phyloP scores from a whole-genome alignment of 2,329 filamentous ascomycete species.

The Grosmannia clavigera region DNA sequence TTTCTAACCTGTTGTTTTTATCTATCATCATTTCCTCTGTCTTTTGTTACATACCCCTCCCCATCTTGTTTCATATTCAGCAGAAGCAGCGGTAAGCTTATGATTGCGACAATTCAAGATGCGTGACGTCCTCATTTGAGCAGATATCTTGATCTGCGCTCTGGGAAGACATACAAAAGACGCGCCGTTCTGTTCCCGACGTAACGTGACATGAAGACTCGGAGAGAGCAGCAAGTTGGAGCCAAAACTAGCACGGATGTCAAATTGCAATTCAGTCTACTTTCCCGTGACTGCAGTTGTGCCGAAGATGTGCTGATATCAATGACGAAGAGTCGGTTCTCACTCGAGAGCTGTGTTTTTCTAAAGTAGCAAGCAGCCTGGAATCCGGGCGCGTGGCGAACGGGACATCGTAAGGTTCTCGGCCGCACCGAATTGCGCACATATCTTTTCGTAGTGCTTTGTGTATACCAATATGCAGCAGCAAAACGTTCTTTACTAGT shows the following conservation, averaged over 20 bases:
- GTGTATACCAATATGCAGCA: no score
- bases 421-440: constrained; percentile 19
- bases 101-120: background rate
- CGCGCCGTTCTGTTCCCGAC: background rate
- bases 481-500: no score
- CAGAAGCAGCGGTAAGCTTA: background rate
- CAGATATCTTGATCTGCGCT: background rate
- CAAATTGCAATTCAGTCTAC: constrained; percentile 91
- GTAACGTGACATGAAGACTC: background rate
- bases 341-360: background rate
- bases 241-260: constrained; percentile 72
- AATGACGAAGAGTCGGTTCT: constrained; percentile 19
- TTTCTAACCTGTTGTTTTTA: background rate
- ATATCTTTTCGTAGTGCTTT: constrained; percentile 6
- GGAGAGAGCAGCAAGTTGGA: background rate
- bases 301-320: constrained; percentile 98
- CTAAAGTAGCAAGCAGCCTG: constrained; percentile 22
- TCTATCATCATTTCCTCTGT: background rate
- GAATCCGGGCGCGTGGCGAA: constrained; percentile 21
- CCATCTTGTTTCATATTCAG: background rate
- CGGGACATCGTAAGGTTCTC: background rate
- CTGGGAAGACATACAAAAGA: background rate
- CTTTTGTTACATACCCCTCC: background rate
- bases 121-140: background rate
- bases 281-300: constrained; percentile 72